phyloP scores from a whole-genome alignment of 441 rosid species.

The Rhodomyrtus psidioides region DNA sequence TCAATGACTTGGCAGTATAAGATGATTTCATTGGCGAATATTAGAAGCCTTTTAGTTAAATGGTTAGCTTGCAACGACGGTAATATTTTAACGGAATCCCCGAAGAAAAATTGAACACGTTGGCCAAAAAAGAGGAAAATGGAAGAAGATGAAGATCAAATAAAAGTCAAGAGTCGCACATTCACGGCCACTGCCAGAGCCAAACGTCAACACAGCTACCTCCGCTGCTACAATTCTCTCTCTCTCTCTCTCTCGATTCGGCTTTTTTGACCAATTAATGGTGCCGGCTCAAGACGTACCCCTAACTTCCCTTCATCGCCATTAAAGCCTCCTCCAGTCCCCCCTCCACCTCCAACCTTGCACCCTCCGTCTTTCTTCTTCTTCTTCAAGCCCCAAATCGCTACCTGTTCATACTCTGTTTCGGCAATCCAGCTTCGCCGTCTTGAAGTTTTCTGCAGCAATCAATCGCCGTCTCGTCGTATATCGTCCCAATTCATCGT shows the following conservation, averaged over 20 bases:
- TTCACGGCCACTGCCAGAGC: neutral
- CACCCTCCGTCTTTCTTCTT: neutral
- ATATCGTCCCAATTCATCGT: neutral
- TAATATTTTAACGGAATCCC: neutral
- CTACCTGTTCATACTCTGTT: neutral
- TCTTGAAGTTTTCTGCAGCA: neutral
- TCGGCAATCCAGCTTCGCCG: neutral
- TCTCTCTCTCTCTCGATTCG: neutral
- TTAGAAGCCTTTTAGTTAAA: too few relatives aligned
- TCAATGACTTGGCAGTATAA: too few relatives aligned
- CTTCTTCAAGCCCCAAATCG: neutral
- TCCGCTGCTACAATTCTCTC: neutral
- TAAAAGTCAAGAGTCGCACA: conserved; percentile 2
- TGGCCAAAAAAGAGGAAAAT: neutral
- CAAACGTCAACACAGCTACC: neutral
- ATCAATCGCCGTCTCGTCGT: neutral
- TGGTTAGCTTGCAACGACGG: neutral
- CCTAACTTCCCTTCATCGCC: neutral
- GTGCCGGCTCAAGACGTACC: neutral
- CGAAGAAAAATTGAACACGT: neutral
- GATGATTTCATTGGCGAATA: too few relatives aligned
- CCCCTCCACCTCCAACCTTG: neutral
- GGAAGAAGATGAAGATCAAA: neutral
- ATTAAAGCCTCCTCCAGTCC: neutral
- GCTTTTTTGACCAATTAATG: neutral